A percentile compares a stretch with the other conserved stretches of the same genome.
Conservation (phyloP, 108 stramenopile species). For the Skeletonema tropicum region DNA sequence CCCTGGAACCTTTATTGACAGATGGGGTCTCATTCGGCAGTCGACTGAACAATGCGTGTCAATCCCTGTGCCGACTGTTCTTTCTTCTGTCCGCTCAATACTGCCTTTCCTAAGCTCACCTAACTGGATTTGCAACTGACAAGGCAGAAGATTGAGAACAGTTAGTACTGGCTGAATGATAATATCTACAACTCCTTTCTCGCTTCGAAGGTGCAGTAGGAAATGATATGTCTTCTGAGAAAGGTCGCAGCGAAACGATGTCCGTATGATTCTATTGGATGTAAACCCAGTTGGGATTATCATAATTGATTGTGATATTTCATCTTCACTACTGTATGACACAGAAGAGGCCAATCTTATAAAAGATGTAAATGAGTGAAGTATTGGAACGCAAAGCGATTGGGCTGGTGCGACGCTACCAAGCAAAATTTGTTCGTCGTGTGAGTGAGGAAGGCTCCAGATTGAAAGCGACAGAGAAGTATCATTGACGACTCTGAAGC, state of each 20-base stretch:
- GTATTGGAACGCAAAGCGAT: slow-evolving; percentile 58
- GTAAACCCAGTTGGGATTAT: slow-evolving; percentile 74
- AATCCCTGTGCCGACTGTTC: slow-evolving; percentile 51
- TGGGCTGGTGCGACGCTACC: slow-evolving; percentile 48
- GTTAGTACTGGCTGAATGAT: slow-evolving; percentile 62
- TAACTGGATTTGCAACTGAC: slow-evolving; percentile 73
- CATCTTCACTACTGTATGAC: slow-evolving; percentile 39
- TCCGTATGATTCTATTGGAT: slow-evolving; percentile 54
- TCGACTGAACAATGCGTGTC: slow-evolving; percentile 72
- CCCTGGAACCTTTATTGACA: slow-evolving; percentile 77
- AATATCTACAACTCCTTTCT: slow-evolving; percentile 56
- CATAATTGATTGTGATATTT: slow-evolving; percentile 49
- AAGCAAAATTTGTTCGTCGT: slow-evolving; percentile 56
- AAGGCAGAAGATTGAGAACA: slow-evolving; percentile 78
- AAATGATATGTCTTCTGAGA: slow-evolving; percentile 61
- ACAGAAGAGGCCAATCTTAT: slow-evolving; percentile 55
- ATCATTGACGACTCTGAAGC: slow-evolving; percentile 60
- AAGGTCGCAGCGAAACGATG: slow-evolving; percentile 49
- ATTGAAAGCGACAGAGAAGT: slow-evolving; percentile 50
- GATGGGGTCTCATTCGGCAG: slow-evolving; percentile 71
- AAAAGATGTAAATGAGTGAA: slow-evolving; percentile 62
- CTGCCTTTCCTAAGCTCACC: slow-evolving; percentile 58
- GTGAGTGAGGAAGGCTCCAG: slow-evolving; percentile 63
- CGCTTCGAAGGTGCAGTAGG: slow-evolving; percentile 52
- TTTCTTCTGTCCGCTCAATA: slow-evolving; percentile 44